Evolutionary conservation across 2,329 filamentous ascomycete genomes (phyloP).

Genomic region (Colletotrichum musicola): DNA sequence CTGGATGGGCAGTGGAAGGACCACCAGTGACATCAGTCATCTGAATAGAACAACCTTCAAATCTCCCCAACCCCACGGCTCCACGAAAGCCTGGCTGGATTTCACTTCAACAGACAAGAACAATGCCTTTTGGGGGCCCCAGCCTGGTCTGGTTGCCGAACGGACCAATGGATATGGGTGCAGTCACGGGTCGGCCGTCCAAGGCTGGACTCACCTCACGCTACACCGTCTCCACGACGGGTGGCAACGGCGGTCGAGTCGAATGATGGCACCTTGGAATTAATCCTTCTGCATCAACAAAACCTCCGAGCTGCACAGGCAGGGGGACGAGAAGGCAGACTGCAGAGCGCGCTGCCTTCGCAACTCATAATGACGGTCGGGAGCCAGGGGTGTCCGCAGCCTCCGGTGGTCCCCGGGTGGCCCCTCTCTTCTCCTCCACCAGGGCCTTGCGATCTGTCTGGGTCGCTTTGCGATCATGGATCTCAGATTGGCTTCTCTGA

Average conservation of each 20-base stretch:
- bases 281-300: slow-evolving; percentile 26
- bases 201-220: slow-evolving; percentile 9
- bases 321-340: slow-evolving; percentile 24
- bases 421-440: slow-evolving; percentile 22
- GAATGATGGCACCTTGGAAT: slow-evolving; percentile 22
- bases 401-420: slow-evolving; percentile 31
- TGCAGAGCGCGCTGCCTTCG: slow-evolving; percentile 10
- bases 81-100: neutral
- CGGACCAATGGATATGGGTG: slow-evolving; percentile 18
- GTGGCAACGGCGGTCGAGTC: slow-evolving; percentile 21
- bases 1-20: neutral
- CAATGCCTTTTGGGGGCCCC: neutral
- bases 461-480: slow-evolving; percentile 28
- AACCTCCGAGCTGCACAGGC: slow-evolving; percentile 27
- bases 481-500: slow-evolving; percentile 31
- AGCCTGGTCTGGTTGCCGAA: neutral
- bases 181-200: slow-evolving; percentile 1
- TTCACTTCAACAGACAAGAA: neutral
- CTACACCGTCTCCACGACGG: slow-evolving; percentile 11
- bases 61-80: neutral
- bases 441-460: slow-evolving; percentile 24
- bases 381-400: slow-evolving; percentile 21
- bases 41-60: neutral
- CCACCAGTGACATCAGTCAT: neutral
- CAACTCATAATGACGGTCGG: slow-evolving; percentile 20